phyloP scores from a whole-genome alignment of 768 basidiomycete genomes.

The Chalciporus piperatus region DNA sequence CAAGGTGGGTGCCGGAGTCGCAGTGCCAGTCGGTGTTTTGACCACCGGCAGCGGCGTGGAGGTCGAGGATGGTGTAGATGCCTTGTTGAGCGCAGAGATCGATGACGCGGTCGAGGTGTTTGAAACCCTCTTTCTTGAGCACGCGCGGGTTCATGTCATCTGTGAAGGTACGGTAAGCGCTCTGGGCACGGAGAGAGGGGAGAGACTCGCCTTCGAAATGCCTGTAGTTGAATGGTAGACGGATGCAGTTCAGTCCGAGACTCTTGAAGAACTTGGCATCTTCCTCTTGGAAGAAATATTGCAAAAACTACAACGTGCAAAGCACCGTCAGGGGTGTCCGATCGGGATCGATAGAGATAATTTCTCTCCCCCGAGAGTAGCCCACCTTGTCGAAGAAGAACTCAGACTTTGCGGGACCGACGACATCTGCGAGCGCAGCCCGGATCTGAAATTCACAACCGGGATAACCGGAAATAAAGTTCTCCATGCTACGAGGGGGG shows the following conservation, averaged over 20 bases:
- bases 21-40: slow-evolving; percentile 82
- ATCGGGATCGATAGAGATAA: no score
- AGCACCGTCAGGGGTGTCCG: neutral
- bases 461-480: slow-evolving; percentile 76
- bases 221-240: slow-evolving; percentile 70
- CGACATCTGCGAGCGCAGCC: slow-evolving; percentile 57
- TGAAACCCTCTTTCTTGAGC: slow-evolving; percentile 71
- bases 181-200: neutral
- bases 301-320: slow-evolving; percentile 54
- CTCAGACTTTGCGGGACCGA: slow-evolving; percentile 66
- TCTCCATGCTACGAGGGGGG: slow-evolving; percentile 57
- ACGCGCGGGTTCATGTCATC: slow-evolving; percentile 80
- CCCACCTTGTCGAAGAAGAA: slow-evolving; percentile 83
- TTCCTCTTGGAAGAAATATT: slow-evolving; percentile 76
- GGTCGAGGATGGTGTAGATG: slow-evolving; percentile 77
- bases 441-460: slow-evolving; percentile 82
- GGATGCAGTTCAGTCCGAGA: slow-evolving; percentile 77
- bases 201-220: slow-evolving; percentile 55
- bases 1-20: slow-evolving; percentile 66
- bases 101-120: slow-evolving; percentile 81
- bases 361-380: neutral
- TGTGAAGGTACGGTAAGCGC: slow-evolving; percentile 1
- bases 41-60: slow-evolving; percentile 74
- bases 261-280: slow-evolving; percentile 78
- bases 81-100: slow-evolving; percentile 69